Conservation (phyloP, 192 early-diverging fungal species). For the Endogone sp. region DNA sequence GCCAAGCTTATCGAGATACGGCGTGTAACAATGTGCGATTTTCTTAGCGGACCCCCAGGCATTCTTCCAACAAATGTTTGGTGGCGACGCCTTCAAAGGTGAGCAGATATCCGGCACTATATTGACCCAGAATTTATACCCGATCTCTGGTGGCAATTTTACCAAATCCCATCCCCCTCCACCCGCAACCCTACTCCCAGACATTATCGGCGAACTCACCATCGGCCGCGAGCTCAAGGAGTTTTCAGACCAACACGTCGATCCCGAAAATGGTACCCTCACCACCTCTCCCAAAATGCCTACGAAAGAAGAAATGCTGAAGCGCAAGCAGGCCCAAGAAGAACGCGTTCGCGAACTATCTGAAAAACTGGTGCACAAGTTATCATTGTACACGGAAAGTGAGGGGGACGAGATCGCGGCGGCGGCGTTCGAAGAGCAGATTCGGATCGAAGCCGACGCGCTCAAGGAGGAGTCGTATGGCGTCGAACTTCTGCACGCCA, state of each 20-base stretch:
- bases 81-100: constrained; percentile 70
- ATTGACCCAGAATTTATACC: not conserved
- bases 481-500: constrained; percentile 77
- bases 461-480: constrained; percentile 82
- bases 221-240: constrained; percentile 71
- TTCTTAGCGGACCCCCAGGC: constrained; percentile 61
- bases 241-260: constrained; percentile 24
- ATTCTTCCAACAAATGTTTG: constrained; percentile 88
- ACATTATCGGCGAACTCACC: constrained; percentile 86
- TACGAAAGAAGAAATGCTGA: constrained; percentile 50
- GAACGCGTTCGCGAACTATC: constrained; percentile 59
- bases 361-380: constrained; percentile 62
- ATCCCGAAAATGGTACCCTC: constrained; percentile 30
- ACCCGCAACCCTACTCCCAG: constrained; percentile 28
- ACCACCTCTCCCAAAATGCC: constrained; percentile 28
- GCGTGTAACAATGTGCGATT: constrained; percentile 24
- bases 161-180: not conserved
- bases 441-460: constrained; percentile 68
- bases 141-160: not conserved
- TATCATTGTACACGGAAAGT: constrained; percentile 67
- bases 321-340: constrained; percentile 47
- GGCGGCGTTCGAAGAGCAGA: constrained; percentile 58
- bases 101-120: not conserved
- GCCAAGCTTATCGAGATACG: not conserved
- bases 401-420: constrained; percentile 42